Evolutionary conservation across 2,329 filamentous ascomycete species (phyloP), one percentile per base, ranked within the genome.

Genomic region (Colletotrichum scovillei): DNA sequence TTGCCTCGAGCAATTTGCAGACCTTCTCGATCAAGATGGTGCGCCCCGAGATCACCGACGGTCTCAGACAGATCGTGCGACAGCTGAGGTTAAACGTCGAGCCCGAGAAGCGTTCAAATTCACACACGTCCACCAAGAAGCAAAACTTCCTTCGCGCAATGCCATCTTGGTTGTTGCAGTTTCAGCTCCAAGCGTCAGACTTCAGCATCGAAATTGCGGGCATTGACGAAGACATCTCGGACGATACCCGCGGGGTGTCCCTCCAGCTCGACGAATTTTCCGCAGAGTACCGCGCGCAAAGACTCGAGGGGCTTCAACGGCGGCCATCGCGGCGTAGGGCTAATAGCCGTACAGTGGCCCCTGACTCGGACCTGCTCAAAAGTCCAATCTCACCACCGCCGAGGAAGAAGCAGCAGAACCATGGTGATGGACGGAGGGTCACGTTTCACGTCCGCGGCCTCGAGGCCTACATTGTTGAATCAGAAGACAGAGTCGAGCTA

Each of bases 131-230:
- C 42, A 56, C 24, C 52, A 75, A 58, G 38, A 89, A 89, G 63
- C 87, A 86, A 38, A 95, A 93, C 78, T 91, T 97, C 74, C 81
- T 99, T 46, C 91, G 97, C 65, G 91, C 89, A 26, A 83, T 98
- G 74, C 97, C 97, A 0, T 82, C 90, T 2, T 99, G 97, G 97
- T 87, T 99, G 7, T 83, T 95, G 49, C 92, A 96, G 74, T 92
- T 95, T 75, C 92, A 94, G 69, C 87, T 99, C 5, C 94, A 98
- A 80, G 95, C 94, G 1, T 93, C 93, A 5, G 95, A 98, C 75
- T 95, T 98, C 78, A 97, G 94, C 77, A 87, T 97, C 63, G 96
- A 99, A 81, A 89, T 98, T 66, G 97, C 97, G 22, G 97, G 97
- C 2, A 87, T 97, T 26, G 97, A 99, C 79, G 88, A 92, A 60